These are phyloP conservation scores for Magnusiomyces tetraspermus DNA, from an alignment of 1,139 yeast genomes.

Conservation along the genomic window DNA sequence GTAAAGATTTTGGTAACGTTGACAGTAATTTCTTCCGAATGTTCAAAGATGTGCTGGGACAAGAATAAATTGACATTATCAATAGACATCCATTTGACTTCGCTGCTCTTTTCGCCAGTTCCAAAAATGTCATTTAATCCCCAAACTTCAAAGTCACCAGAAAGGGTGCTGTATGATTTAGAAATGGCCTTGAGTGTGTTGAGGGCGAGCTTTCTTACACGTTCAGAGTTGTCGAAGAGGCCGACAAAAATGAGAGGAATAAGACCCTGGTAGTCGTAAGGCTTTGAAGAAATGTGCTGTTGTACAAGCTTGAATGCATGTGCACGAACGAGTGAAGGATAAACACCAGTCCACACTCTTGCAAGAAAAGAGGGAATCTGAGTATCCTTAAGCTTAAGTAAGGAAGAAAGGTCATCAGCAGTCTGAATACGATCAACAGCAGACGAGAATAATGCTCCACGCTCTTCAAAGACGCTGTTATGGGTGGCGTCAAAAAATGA, in stretches of 20 bases:
- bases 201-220: conserved; percentile 38
- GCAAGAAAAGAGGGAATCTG: conserved; percentile 25
- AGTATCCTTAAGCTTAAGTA: conserved; percentile 10
- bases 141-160: conserved; percentile 28
- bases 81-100: conserved; percentile 49
- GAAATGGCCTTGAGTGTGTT: conserved; percentile 28
- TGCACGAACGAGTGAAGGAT: conserved; percentile 27
- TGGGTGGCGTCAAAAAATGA: conserved; percentile 38
- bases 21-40: conserved; percentile 36
- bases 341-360: conserved; percentile 26
- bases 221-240: conserved; percentile 26
- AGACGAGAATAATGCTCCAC: conserved; percentile 34
- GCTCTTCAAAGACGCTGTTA: conserved; percentile 40
- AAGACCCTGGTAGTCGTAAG: conserved; percentile 29
- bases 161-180: conserved; percentile 34
- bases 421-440: conserved; percentile 12
- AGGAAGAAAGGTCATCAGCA: conserved; percentile 16
- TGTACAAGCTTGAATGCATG: conserved; percentile 24
- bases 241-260: conserved; percentile 28
- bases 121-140: conserved; percentile 40
- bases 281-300: conserved; percentile 15
- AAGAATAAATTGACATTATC: conserved; percentile 50
- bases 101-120: conserved; percentile 35
- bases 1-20: conserved; percentile 39
- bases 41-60: conserved; percentile 34